These are phyloP conservation scores for Venturia asperata DNA, from an alignment of 2,329 filamentous ascomycete genomes.

Conservation along the genomic window DNA sequence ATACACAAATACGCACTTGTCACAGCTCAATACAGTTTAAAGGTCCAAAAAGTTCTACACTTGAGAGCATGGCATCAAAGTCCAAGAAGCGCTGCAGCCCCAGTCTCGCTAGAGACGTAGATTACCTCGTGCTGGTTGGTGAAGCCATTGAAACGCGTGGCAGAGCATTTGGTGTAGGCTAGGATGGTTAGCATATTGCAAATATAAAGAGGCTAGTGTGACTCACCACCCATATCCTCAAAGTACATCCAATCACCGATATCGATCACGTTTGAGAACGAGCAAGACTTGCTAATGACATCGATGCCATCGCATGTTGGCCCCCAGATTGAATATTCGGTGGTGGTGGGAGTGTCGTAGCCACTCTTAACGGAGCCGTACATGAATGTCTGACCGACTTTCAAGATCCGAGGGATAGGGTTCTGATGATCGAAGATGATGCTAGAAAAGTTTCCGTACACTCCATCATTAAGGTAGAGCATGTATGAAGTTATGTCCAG, in stretches of 20 bases:
- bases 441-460: conserved; percentile 98
- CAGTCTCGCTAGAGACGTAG: conserved; percentile 90
- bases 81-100: conserved; percentile 64
- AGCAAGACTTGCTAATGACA: conserved; percentile 76
- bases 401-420: conserved; percentile 75
- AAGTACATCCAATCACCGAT: conserved; percentile 99
- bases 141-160: conserved; percentile 97
- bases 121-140: conserved; percentile 85
- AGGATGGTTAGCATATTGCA: conserved; percentile 17
- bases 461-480: conserved; percentile 94
- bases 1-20: not conserved
- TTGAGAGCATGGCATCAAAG: not conserved
- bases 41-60: not conserved
- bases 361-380: conserved; percentile 36
- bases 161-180: conserved; percentile 92
- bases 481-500: conserved; percentile 72
- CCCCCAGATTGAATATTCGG: conserved; percentile 95
- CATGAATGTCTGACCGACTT: conserved; percentile 50
- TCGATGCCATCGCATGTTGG: conserved; percentile 98
- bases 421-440: conserved; percentile 99
- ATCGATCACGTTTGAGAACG: conserved; percentile 69
- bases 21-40: not conserved
- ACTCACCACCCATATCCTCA: conserved; percentile 74
- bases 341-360: conserved; percentile 44
- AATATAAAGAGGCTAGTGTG: not conserved